Evolutionary conservation across 345 rosid species (phyloP).

Genomic region (Populus simonii): DNA sequence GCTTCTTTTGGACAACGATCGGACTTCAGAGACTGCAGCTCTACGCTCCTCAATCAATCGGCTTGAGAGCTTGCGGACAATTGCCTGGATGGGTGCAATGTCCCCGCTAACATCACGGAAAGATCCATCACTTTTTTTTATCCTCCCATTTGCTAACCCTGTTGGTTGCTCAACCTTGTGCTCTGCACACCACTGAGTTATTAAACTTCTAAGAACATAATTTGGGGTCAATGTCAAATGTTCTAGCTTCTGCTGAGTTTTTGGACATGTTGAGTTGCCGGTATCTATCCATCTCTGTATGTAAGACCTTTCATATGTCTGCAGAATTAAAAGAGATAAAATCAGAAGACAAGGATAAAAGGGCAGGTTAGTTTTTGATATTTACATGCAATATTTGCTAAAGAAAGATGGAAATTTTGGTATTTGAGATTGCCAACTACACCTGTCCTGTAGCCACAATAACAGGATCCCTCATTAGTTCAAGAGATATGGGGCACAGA

Average conservation of each 20-base stretch:
- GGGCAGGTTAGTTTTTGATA: not conserved
- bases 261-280: slow-evolving; percentile 84
- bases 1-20: slow-evolving; percentile 77
- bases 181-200: slow-evolving; percentile 69
- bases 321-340: slow-evolving; percentile 27
- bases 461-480: slow-evolving; percentile 94
- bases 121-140: slow-evolving; percentile 61
- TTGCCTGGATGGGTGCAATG: slow-evolving; percentile 60
- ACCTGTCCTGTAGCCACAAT: slow-evolving; percentile 97
- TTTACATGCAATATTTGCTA: not conserved
- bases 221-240: slow-evolving; percentile 80
- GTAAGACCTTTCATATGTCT: slow-evolving; percentile 95
- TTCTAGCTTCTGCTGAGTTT: slow-evolving; percentile 89
- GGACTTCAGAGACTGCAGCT: slow-evolving; percentile 65
- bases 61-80: slow-evolving; percentile 67
- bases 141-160: slow-evolving; percentile 52
- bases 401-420: not conserved
- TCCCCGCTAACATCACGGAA: slow-evolving; percentile 62
- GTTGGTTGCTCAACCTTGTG: slow-evolving; percentile 77
- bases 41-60: slow-evolving; percentile 49
- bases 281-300: slow-evolving; percentile 96
- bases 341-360: slow-evolving; percentile 8
- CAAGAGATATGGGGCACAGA: slow-evolving; percentile 86
- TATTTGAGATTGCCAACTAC: slow-evolving; percentile 1
- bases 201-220: slow-evolving; percentile 79